Evolutionary conservation across 345 rosid genomes (phyloP), one percentile per base, ranked within the genome.

Genomic region (Eucalyptus camaldulensis): DNA sequence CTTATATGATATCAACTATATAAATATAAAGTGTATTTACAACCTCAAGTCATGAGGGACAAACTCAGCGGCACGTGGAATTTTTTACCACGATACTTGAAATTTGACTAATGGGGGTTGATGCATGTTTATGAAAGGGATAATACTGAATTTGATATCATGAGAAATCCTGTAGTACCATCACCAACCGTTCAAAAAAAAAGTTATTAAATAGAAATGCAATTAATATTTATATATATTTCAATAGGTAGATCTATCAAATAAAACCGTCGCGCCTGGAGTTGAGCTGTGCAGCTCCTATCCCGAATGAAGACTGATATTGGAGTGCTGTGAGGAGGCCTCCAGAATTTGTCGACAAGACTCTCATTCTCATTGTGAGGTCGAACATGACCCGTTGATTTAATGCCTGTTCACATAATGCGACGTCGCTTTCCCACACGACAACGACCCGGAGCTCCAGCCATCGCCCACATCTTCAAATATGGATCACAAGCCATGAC

Each of bases 101-200:
- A 53, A 56, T 56, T 56, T 56, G 6, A 56, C 6, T 56, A 10
- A 22, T 10, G 29, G 62, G 13, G 29, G 29, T 53, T 53, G 58
- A 53, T 53, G 58, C 58, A 21, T 10, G 2, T 53, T 19, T 53
- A 53, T 53, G 1, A 24, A 56, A 56, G 1, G 62, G 62, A 24
- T 56, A 24, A 24, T 56, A 24, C 6, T 24, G 0, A 56, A 56
- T 56, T 24, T 24, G 29, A 56, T 24, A 24, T 9, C 3, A 56
- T 24, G 13, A 22, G 29, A 56, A 24, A 56, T 56, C 6, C 0
- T 24, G 1, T 24, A 24, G 1, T 1, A 56, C 0, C 27, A 22
- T 22, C 4, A 56, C 5, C 4, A 56, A 56, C 1, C 5, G 13
- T 56, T 56, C 13, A 8, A 56, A 56, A 56, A 22, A 56, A 24